Percentiles rank a stretch among this genome's conserved stretches.
phyloP scores from a whole-genome alignment of 73 alveolate genomes.

The Halteria grandinella region DNA sequence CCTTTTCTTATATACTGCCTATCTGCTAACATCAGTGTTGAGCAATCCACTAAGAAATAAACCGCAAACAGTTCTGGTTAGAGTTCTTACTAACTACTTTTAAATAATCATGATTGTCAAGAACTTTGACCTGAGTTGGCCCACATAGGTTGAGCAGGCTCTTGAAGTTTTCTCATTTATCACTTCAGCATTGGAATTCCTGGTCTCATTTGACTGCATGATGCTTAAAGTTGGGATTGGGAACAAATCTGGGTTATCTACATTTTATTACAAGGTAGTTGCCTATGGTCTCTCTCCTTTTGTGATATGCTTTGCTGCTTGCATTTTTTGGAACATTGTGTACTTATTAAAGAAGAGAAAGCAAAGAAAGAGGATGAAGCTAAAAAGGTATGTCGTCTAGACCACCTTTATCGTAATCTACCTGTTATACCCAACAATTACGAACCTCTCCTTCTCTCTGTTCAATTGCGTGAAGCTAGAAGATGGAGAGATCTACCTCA shows the following conservation, averaged over 20 bases:
- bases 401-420: slow-evolving; percentile 46
- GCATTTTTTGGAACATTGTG: slow-evolving; percentile 25
- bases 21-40: slow-evolving; percentile 34
- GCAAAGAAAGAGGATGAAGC: not conserved
- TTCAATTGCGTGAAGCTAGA: slow-evolving; percentile 60
- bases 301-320: slow-evolving; percentile 1
- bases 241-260: not conserved
- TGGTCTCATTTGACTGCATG: slow-evolving; percentile 67
- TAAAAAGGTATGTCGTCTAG: slow-evolving; percentile 40
- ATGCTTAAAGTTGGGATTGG: slow-evolving; percentile 19
- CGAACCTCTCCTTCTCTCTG: slow-evolving; percentile 34
- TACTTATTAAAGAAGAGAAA: slow-evolving; percentile 1
- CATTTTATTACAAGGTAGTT: slow-evolving; percentile 38
- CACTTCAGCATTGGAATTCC: slow-evolving; percentile 35
- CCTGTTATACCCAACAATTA: slow-evolving; percentile 61
- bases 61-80: slow-evolving; percentile 38
- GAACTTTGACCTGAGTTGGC: slow-evolving; percentile 61
- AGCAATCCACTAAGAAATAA: slow-evolving; percentile 43
- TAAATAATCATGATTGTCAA: slow-evolving; percentile 56
- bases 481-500: slow-evolving; percentile 35
- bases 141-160: slow-evolving; percentile 22
- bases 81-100: slow-evolving; percentile 71
- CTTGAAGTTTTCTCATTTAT: slow-evolving; percentile 31
- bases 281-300: slow-evolving; percentile 31
- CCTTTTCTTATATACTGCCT: not conserved